phyloP scores from a whole-genome alignment of 148 eudicot genomes.

The Rhododendron henanense region DNA sequence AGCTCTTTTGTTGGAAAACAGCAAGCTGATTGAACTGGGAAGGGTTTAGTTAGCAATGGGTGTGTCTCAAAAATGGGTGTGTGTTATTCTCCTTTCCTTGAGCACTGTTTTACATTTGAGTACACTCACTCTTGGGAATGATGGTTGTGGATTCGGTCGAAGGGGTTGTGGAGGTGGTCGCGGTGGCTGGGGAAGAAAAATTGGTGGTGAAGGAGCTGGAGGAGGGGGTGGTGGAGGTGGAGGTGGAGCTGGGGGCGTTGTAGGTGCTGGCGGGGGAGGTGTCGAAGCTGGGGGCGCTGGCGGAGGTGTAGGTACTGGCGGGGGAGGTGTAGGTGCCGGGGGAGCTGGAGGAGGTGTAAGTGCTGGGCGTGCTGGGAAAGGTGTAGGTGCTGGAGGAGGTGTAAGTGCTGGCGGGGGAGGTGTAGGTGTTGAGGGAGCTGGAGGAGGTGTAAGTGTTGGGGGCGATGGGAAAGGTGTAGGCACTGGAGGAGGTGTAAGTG shows the following conservation, averaged over 20 bases:
- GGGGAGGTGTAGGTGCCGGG: slow-evolving; percentile 1
- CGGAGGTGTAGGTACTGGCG: slow-evolving; percentile 1
- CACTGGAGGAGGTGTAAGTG: no score
- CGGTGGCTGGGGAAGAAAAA: slow-evolving; percentile 10
- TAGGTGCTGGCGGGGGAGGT: neutral
- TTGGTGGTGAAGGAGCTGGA: slow-evolving; percentile 7
- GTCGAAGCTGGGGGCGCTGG: neutral
- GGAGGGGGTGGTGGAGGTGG: neutral
- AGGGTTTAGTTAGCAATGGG: neutral
- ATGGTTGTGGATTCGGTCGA: slow-evolving; percentile 2
- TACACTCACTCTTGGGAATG: slow-evolving; percentile 15
- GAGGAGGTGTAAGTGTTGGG: neutral
- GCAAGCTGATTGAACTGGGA: slow-evolving; percentile 9
- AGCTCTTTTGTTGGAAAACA: neutral
- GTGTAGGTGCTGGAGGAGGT: no score
- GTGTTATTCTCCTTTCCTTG: slow-evolving; percentile 7
- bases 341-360: neutral
- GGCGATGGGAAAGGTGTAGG: no score
- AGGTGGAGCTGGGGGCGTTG: neutral
- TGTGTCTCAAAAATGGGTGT: slow-evolving; percentile 12
- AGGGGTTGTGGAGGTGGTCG: slow-evolving; percentile 15
- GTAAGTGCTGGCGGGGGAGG: no score
- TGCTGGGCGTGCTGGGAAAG: neutral
- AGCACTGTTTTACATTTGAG: slow-evolving; percentile 23
- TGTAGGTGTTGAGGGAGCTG: neutral